phyloP scores from a whole-genome alignment of 352 stramenopile species.

The Albugo candida region DNA sequence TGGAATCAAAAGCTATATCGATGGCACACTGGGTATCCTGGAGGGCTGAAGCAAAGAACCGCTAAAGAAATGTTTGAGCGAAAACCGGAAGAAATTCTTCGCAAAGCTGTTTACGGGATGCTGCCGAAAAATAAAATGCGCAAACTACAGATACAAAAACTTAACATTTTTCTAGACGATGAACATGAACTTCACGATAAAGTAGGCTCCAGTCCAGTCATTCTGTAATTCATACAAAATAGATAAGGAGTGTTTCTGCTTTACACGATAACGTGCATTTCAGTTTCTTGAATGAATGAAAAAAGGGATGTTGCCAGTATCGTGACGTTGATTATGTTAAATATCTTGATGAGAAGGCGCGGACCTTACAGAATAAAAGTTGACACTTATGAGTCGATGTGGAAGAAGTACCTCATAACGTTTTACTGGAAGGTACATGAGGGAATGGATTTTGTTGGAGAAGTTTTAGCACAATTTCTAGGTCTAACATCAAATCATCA shows the following conservation, averaged over 20 bases:
- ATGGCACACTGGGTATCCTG: constrained; percentile 96
- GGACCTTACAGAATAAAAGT: too few species aligned
- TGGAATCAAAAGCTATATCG: constrained; percentile 95
- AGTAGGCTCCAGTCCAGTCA: constrained; percentile 69
- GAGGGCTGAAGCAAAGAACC: constrained; percentile 89
- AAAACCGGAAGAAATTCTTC: constrained; percentile 90
- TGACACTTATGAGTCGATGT: too few species aligned
- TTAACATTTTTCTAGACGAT: constrained; percentile 91
- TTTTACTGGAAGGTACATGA: constrained; percentile 26
- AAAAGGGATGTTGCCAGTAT: too few species aligned
- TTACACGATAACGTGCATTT: constrained; percentile 1
- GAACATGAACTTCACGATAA: constrained; percentile 84
- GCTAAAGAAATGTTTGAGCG: constrained; percentile 88
- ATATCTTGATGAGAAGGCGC: too few species aligned
- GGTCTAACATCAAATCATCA: constrained; percentile 76
- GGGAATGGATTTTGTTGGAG: constrained; percentile 54
- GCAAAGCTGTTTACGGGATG: constrained; percentile 95
- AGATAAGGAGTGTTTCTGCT: background rate
- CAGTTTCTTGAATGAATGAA: too few species aligned
- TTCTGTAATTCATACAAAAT: constrained; percentile 23
- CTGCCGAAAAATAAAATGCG: constrained; percentile 94
- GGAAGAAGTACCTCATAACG: too few species aligned
- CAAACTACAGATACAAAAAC: constrained; percentile 86
- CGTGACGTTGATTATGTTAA: too few species aligned
- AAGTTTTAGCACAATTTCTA: constrained; percentile 63